A percentile compares a stretch with the other conserved stretches of the same genome.
Evolutionary conservation across 768 basidiomycete genomes (phyloP).

Genomic region (Pisolithus microcarpus): DNA sequence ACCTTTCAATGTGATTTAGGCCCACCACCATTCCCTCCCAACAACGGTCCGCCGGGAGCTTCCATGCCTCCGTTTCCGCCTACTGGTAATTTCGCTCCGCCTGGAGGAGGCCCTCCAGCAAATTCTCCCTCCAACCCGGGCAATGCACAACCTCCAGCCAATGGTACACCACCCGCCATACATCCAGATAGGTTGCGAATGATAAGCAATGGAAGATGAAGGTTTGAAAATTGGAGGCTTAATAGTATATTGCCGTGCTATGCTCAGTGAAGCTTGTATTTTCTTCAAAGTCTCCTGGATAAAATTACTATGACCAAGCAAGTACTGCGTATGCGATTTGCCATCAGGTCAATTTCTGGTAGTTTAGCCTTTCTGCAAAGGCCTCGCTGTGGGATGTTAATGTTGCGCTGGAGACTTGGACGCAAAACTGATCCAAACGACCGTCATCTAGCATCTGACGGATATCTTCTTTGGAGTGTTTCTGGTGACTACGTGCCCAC

Average conservation of each 20-base stretch:
- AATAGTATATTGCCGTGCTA: neutral
- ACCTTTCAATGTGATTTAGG: conserved; percentile 16
- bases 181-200: conserved; percentile 81
- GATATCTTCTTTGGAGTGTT: conserved; percentile 30
- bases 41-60: conserved; percentile 24
- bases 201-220: conserved; percentile 43
- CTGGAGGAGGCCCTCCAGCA: conserved; percentile 37
- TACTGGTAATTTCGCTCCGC: conserved; percentile 28
- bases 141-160: conserved; percentile 25
- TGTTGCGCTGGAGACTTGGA: conserved; percentile 28
- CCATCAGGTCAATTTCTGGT: conserved; percentile 2
- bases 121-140: conserved; percentile 33
- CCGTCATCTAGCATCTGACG: conserved; percentile 33
- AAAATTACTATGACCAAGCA: neutral
- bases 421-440: conserved; percentile 39
- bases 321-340: neutral
- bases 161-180: conserved; percentile 56
- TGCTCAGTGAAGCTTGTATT: too few species aligned
- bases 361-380: conserved; percentile 20
- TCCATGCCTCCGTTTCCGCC: conserved; percentile 26
- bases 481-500: conserved; percentile 28
- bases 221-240: neutral
- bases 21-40: conserved; percentile 49
- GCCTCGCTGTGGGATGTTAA: conserved; percentile 13
- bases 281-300: too few species aligned